Evolutionary conservation across 208 protist genomes (phyloP).

Genomic region (Leishmania arabica): DNA sequence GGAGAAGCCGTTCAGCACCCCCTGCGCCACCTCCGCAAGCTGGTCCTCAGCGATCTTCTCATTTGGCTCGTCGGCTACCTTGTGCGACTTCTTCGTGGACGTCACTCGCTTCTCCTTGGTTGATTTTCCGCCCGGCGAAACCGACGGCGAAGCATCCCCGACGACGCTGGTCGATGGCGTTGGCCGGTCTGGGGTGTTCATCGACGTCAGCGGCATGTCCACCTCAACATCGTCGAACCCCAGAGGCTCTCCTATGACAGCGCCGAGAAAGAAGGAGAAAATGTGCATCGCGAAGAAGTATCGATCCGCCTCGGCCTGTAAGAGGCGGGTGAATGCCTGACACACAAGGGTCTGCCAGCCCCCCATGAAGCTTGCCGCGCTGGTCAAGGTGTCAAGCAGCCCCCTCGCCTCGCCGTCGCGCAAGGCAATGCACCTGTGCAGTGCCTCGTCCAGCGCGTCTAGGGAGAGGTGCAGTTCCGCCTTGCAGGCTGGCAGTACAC

Average conservation of each 20-base stretch:
- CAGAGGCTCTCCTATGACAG: slow-evolving; percentile 59
- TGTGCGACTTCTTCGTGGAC: slow-evolving; percentile 43
- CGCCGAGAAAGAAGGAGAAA: slow-evolving; percentile 74
- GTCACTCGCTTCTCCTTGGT: slow-evolving; percentile 57
- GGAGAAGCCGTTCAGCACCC: slow-evolving; percentile 33
- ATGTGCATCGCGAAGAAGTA: slow-evolving; percentile 60
- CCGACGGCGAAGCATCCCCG: slow-evolving; percentile 8
- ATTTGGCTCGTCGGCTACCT: slow-evolving; percentile 39
- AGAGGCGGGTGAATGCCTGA: slow-evolving; percentile 51
- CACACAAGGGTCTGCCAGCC: slow-evolving; percentile 66
- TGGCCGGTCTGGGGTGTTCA: slow-evolving; percentile 15
- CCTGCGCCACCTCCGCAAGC: slow-evolving; percentile 51
- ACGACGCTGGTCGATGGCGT: slow-evolving; percentile 14
- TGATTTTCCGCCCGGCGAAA: background rate
- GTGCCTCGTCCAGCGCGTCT: slow-evolving; percentile 46
- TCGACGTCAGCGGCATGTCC: slow-evolving; percentile 33
- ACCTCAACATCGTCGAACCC: slow-evolving; percentile 64
- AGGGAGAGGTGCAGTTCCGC: slow-evolving; percentile 73
- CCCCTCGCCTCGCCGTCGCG: slow-evolving; percentile 39
- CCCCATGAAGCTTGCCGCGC: slow-evolving; percentile 55
- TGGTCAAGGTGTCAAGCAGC: slow-evolving; percentile 57
- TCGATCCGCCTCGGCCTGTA: slow-evolving; percentile 73
- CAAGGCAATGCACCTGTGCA: slow-evolving; percentile 51
- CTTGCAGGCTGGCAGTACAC: slow-evolving; percentile 56
- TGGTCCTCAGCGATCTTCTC: slow-evolving; percentile 60